These are phyloP conservation scores for Fusarium udum DNA, from an alignment of 2,329 filamentous ascomycete species.

Conservation along the genomic window DNA sequence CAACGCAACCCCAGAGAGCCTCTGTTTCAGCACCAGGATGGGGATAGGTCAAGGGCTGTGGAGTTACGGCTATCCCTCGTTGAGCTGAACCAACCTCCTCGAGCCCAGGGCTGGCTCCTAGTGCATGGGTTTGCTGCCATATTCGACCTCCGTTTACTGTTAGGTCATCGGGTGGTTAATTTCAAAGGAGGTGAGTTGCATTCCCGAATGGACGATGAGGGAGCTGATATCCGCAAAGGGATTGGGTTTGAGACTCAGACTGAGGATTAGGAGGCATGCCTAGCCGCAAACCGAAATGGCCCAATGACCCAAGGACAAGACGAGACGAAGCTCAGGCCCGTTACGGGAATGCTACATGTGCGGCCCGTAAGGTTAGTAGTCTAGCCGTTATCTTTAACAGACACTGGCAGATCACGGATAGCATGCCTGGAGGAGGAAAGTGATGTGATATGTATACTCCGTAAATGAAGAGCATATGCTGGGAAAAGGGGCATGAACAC, in stretches of 20 bases:
- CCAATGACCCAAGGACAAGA: not conserved
- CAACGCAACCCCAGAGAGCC: constrained; percentile 33
- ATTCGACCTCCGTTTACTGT: constrained; percentile 25
- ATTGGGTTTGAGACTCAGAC: constrained; percentile 25
- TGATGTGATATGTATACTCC: not conserved
- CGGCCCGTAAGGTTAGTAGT: constrained; percentile 10
- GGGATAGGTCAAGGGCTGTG: constrained; percentile 18
- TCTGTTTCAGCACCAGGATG: constrained; percentile 43
- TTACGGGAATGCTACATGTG: constrained; percentile 15
- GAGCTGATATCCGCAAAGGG: constrained; percentile 1
- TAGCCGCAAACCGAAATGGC: constrained; percentile 3
- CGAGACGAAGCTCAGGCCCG: constrained; percentile 26
- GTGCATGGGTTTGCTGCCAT: constrained; percentile 14
- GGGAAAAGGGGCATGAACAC: not conserved
- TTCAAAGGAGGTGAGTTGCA: constrained; percentile 36
- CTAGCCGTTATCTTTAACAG: constrained; percentile 1
- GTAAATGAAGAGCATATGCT: not conserved
- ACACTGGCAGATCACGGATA: not conserved
- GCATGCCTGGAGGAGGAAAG: not conserved
- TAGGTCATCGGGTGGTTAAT: constrained; percentile 27
- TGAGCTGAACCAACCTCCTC: constrained; percentile 31
- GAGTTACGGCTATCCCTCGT: constrained; percentile 33
- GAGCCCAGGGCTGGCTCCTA: constrained; percentile 33
- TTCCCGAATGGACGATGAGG: constrained; percentile 12
- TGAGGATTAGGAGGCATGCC: constrained; percentile 4